phyloP scores from a whole-genome alignment of 176 grass and related monocot species.

The Areca catechu region DNA sequence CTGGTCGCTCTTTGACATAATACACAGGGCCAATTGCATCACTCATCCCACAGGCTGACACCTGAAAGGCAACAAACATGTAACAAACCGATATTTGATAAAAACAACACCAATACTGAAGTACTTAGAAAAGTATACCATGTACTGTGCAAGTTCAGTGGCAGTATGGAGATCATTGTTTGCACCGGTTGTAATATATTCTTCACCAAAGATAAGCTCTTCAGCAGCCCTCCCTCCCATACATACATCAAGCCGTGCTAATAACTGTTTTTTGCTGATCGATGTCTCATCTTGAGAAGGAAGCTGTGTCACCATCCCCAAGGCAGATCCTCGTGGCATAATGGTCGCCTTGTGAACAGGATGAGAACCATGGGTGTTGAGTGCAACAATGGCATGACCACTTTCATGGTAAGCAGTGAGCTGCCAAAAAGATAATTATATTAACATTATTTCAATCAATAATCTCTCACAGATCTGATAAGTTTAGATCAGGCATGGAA shows the following conservation, averaged over 20 bases:
- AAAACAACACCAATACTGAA: background rate
- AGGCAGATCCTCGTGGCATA: slow-evolving; percentile 82
- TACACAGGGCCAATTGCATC: slow-evolving; percentile 79
- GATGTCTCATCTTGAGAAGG: slow-evolving; percentile 96
- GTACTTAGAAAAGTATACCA: slow-evolving; percentile 46
- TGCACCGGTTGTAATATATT: slow-evolving; percentile 89
- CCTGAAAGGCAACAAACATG: slow-evolving; percentile 30
- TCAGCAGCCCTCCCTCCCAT: slow-evolving; percentile 98
- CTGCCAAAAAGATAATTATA: slow-evolving; percentile 21
- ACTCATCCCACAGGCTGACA: slow-evolving; percentile 99
- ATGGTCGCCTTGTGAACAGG: slow-evolving; percentile 96
- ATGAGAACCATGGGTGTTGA: slow-evolving; percentile 86
- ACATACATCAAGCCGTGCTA: slow-evolving; percentile 96
- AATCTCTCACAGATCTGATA: too few species aligned
- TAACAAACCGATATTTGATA: slow-evolving; percentile 5
- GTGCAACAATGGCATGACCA: slow-evolving; percentile 95
- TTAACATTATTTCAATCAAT: background rate
- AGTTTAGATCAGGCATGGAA: too few species aligned
- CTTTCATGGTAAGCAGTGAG: slow-evolving; percentile 99
- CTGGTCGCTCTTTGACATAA: slow-evolving; percentile 78
- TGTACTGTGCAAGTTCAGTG: slow-evolving; percentile 94
- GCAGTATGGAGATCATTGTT: slow-evolving; percentile 88
- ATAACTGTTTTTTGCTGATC: slow-evolving; percentile 91
- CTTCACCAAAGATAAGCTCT: slow-evolving; percentile 97
- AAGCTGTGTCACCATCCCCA: slow-evolving; percentile 98